A percentile compares a stretch with the other conserved stretches of the same genome.
Evolutionary conservation across 2,329 filamentous ascomycete genomes (phyloP).

Genomic region (Ophiocordyceps camponoti-saundersi): DNA sequence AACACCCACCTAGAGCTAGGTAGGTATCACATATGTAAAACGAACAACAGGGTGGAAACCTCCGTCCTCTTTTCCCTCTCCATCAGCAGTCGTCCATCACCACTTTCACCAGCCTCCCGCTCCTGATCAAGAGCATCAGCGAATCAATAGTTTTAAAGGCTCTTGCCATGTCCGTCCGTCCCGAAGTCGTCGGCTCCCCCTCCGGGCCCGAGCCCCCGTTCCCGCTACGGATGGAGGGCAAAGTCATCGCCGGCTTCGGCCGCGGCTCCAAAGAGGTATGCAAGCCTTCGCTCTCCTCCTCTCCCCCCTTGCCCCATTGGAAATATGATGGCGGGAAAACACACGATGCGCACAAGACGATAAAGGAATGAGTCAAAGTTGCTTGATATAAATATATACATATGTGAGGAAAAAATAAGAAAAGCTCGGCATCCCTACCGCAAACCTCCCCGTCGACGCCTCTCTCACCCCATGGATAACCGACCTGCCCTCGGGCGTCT

Average conservation of each 20-base stretch:
- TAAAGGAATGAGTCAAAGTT: background rate
- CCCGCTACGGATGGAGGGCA: constrained; percentile 68
- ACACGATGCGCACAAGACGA: background rate
- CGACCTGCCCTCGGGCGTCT: constrained; percentile 60
- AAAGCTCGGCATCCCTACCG: constrained; percentile 87
- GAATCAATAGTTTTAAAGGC: too few relatives aligned
- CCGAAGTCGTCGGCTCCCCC: constrained; percentile 56
- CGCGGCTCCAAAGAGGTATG: constrained; percentile 77
- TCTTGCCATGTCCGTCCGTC: constrained; percentile 27
- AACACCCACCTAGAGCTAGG: background rate
- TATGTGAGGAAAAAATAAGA: constrained; percentile 20
- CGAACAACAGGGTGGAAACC: background rate
- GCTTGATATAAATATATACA: too few relatives aligned
- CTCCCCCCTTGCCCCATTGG: too few relatives aligned
- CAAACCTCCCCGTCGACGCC: constrained; percentile 68
- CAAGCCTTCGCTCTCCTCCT: background rate
- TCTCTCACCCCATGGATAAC: constrained; percentile 41
- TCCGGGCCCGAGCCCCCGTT: constrained; percentile 61
- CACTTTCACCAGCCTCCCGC: background rate
- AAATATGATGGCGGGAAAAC: too few relatives aligned
- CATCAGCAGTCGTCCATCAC: background rate
- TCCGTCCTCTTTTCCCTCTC: background rate
- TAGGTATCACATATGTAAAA: too few relatives aligned
- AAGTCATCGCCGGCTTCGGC: constrained; percentile 85
- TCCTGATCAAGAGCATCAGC: background rate